Evolutionary conservation across 2,329 filamentous ascomycete genomes (phyloP).

Genomic region (Aspergillus neoniger): DNA sequence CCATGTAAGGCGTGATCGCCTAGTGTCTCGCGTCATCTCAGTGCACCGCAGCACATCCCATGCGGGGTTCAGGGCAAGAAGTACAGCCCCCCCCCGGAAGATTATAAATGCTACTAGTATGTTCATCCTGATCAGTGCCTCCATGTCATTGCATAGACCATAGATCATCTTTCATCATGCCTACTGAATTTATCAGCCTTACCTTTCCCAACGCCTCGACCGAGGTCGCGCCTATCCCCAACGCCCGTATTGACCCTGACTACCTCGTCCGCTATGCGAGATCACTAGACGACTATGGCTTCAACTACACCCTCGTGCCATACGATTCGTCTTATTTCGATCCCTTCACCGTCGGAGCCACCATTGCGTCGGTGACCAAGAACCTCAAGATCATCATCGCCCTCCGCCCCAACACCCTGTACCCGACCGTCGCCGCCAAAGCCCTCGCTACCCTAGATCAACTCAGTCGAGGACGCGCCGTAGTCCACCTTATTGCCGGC

Average conservation of each 20-base stretch:
- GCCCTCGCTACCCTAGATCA: conserved; percentile 63
- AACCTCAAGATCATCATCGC: conserved; percentile 64
- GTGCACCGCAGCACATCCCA: not conserved
- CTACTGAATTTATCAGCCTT: conserved; percentile 59
- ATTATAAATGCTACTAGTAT: not conserved
- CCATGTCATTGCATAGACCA: not conserved
- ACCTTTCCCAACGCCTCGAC: conserved; percentile 61
- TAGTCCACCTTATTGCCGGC: conserved; percentile 65
- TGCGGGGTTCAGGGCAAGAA: not conserved
- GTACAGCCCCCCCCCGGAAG: not conserved
- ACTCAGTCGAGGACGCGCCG: conserved; percentile 58
- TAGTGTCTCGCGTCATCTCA: conserved; percentile 4
- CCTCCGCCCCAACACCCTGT: conserved; percentile 62
- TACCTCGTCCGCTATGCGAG: conserved; percentile 60
- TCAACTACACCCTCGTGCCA: conserved; percentile 63
- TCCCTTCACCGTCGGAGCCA: conserved; percentile 61
- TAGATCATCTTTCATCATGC: conserved; percentile 20
- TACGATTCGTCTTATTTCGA: conserved; percentile 60
- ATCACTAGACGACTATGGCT: conserved; percentile 60
- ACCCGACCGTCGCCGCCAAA: conserved; percentile 64
- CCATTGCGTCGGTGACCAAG: conserved; percentile 59
- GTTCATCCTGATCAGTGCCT: not conserved
- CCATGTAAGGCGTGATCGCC: conserved; percentile 2
- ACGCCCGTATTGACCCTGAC: conserved; percentile 56
- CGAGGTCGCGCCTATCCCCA: conserved; percentile 57